Conservation (phyloP, 2,329 filamentous ascomycete genomes). For the Aureobasidium pullulans region DNA sequence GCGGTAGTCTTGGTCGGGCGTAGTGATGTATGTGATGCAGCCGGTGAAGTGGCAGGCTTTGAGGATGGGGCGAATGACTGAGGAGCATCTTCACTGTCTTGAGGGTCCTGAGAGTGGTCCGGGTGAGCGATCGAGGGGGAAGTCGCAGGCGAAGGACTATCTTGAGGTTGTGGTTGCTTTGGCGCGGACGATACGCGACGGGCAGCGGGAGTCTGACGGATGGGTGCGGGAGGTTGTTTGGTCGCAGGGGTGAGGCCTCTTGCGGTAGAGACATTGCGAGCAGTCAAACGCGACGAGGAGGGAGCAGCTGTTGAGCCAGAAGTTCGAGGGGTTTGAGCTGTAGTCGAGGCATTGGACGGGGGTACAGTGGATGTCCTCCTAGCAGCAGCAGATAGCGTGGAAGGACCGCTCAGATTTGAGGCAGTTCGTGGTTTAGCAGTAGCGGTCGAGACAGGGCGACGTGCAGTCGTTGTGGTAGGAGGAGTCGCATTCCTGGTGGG, state of each 20-base stretch:
- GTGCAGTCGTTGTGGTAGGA: slow-evolving; percentile 30
- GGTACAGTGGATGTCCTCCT: slow-evolving; percentile 25
- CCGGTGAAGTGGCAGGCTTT: slow-evolving; percentile 28
- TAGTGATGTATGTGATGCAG: slow-evolving; percentile 15
- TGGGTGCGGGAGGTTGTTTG: not conserved
- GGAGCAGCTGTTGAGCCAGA: not conserved
- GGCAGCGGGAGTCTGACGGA: not conserved
- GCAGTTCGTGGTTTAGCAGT: slow-evolving; percentile 44
- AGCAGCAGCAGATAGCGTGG: slow-evolving; percentile 39
- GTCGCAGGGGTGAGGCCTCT: slow-evolving; percentile 2
- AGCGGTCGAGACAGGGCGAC: slow-evolving; percentile 31
- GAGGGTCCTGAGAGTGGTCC: not conserved
- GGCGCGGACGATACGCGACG: not conserved
- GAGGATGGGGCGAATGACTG: slow-evolving; percentile 18
- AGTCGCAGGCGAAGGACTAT: not conserved
- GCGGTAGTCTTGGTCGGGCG: slow-evolving; percentile 29
- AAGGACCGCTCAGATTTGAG: slow-evolving; percentile 29
- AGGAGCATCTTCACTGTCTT: not conserved
- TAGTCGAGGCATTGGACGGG: slow-evolving; percentile 26
- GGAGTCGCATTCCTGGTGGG: slow-evolving; percentile 17
- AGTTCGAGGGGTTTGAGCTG: slow-evolving; percentile 48
- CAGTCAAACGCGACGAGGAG: slow-evolving; percentile 26
- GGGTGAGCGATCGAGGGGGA: not conserved
- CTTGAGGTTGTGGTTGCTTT: not conserved
- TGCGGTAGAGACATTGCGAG: slow-evolving; percentile 27